Base-by-base conservation (phyloP, 495 filamentous ascomycete species). In the Xylaria sp. region DNA sequence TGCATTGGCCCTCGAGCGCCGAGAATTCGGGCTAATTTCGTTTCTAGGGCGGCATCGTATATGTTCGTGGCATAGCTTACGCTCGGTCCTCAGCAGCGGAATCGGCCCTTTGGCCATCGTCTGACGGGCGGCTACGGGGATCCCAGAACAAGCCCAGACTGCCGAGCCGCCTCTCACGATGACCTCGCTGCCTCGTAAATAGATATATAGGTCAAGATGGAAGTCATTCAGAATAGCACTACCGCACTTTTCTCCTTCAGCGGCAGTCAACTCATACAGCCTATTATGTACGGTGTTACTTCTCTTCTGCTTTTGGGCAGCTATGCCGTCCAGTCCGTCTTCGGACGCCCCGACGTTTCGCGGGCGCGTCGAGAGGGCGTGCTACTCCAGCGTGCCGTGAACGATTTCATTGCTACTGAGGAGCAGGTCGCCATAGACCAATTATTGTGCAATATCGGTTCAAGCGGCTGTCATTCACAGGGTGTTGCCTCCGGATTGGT, bases 371-470 rank as follows among this genome's bases (percentile, higher is more conserved):
- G 84, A 33, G 81, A 85, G 26, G 77, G 79, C 46, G 75, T 73
- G 14, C 70, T 86, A 57, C 63, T 80, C 59, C 85, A 81, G 77
- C 80, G 85, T 43, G 75, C 80, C 29, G 85, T 88, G 35, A 84
- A 87, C 67, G 78, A 78, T 15, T 93, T 88, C 80, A 86, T 93
- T 72, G 67, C 83, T 41, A 81, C 75, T 9, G 85, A 93, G 73
- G 84, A 80, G 9, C 81, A 87, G 15, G 80, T 87, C 65, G 85
- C 90, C 0, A 75, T 85, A 50, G 68, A 80, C 11, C 83, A 84
- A 24, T 80, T 92, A 8, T 81, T 89, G 66, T 80, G 84, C 76
- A 92, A 92, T 63, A 90, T 92, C 67, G 90, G 90, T 3, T 73
- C 86, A 2, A 71, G 59, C 67, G 89, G 90, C 26, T 84, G 79